Conservation (phyloP, 441 rosid genomes). For the Populus hybrid region DNA sequence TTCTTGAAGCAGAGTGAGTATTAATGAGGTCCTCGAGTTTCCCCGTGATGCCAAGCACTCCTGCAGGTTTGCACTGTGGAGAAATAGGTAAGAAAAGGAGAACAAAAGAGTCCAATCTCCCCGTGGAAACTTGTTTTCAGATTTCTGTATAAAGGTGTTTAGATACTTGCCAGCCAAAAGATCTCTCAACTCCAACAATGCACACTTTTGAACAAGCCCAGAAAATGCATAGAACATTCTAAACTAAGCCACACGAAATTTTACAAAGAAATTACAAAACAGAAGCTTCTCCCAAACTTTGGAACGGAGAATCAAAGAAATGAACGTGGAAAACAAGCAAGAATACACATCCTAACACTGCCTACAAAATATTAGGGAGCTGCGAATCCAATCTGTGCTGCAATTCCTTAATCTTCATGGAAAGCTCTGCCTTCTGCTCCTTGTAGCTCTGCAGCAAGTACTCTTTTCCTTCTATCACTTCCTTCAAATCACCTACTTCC, state of each 20-base stretch:
- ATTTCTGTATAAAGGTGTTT: neutral
- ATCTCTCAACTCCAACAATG: neutral
- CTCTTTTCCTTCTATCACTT: slow-evolving; percentile 87
- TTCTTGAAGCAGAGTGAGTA: no score
- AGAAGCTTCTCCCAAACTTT: slow-evolving; percentile 4
- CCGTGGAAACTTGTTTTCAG: neutral
- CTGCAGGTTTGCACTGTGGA: no score
- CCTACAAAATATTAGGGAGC: slow-evolving; percentile 90
- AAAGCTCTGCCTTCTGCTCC: slow-evolving; percentile 85
- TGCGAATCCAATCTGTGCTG: slow-evolving; percentile 90
- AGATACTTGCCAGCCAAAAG: neutral
- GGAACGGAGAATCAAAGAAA: slow-evolving; percentile 6
- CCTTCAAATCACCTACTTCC: slow-evolving; percentile 85
- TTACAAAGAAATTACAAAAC: neutral
- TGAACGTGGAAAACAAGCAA: slow-evolving; percentile 23
- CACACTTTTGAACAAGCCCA: slow-evolving; percentile 10
- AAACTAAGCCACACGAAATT: neutral
- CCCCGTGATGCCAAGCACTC: no score
- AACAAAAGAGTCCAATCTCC: neutral
- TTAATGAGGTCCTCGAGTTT: no score
- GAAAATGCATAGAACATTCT: slow-evolving; percentile 10
- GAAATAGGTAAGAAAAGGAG: no score
- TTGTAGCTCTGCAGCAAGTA: slow-evolving; percentile 78
- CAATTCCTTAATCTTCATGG: slow-evolving; percentile 74
- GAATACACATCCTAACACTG: slow-evolving; percentile 45